phyloP scores from a whole-genome alignment of 2,329 filamentous ascomycete genomes.

The Penicillium sp. region DNA sequence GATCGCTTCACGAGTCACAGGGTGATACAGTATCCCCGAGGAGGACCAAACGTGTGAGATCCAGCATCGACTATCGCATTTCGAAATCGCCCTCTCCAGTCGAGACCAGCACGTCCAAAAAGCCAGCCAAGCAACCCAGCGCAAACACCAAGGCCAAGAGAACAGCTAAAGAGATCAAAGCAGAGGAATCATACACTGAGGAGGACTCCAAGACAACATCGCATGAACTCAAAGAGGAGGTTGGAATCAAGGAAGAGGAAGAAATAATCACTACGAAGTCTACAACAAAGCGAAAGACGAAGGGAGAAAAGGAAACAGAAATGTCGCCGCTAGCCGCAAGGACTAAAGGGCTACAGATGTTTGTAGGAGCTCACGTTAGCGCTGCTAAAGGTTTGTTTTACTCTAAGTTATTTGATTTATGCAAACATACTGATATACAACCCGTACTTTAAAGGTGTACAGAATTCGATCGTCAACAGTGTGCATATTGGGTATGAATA shows the following conservation, averaged over 20 bases:
- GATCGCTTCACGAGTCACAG: slow-evolving; percentile 4
- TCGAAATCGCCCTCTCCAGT: neutral
- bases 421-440: slow-evolving; percentile 15
- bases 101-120: neutral
- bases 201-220: neutral
- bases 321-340: slow-evolving; percentile 64
- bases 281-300: slow-evolving; percentile 49
- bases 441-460: slow-evolving; percentile 60
- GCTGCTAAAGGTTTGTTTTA: slow-evolving; percentile 68
- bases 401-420: slow-evolving; percentile 2
- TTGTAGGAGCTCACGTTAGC: slow-evolving; percentile 89
- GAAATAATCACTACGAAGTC: slow-evolving; percentile 21
- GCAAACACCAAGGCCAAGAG: slow-evolving; percentile 1
- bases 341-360: slow-evolving; percentile 70
- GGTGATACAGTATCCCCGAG: slow-evolving; percentile 9
- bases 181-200: neutral
- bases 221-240: slow-evolving; percentile 16
- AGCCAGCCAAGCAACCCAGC: neutral
- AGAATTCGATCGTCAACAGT: slow-evolving; percentile 78
- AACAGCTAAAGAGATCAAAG: slow-evolving; percentile 3
- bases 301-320: slow-evolving; percentile 52
- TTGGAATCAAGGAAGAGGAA: slow-evolving; percentile 15
- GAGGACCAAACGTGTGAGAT: slow-evolving; percentile 13
- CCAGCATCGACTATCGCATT: neutral
- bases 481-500: slow-evolving; percentile 61